Evolutionary conservation across 2,329 filamentous ascomycete genomes (phyloP), one percentile per base, ranked within the genome.

Genomic region (Fusarium decemcellulare): DNA sequence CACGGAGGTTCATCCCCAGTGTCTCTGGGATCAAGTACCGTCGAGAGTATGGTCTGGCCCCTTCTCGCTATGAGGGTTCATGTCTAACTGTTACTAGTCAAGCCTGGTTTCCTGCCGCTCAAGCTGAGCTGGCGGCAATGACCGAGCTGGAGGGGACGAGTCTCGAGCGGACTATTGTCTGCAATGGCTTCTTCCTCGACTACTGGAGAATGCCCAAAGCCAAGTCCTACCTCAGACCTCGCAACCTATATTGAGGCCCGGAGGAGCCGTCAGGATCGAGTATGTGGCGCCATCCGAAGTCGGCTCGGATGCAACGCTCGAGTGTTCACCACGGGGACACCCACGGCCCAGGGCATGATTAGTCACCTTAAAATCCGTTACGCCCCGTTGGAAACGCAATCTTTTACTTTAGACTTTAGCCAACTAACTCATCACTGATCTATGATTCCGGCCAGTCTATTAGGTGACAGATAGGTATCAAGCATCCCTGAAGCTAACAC

Each of bases 221-320:
- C 10, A 47, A 47, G 27, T 47, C 44, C 6, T 47, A 47, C 10
- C 44, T 47, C 8, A 11, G 29, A n/a, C n/a, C 32, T 50, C 30
- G 18, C n/a, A 37, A 16, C n/a, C 36, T 16, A 50, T 11, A 32
- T 50, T 34, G 37, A 54, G 29, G 34, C 37, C 37, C 43, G 23
- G 51, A 43, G 39, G 39, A 43, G 39, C 12, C 37, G 27, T 43
- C 27, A 43, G 51, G 51, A 43, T 34, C 11, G 27, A 43, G 51
- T 37, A 42, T 54, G 27, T 36, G 15, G 39, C 27, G 23, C 37
- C 37, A 43, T 54, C 27, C 37, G 51, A 30, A 43, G n/a, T 43
- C 23, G 15, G 27, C 51, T 54, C 27, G 51, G 51, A 32, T 54
- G 32, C n/a, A 54, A 43, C 15, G 51, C 51, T 16, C 30, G 50